Evolutionary conservation across 257 asterid species (phyloP).

Genomic region (Nicotiana noctiflora): DNA sequence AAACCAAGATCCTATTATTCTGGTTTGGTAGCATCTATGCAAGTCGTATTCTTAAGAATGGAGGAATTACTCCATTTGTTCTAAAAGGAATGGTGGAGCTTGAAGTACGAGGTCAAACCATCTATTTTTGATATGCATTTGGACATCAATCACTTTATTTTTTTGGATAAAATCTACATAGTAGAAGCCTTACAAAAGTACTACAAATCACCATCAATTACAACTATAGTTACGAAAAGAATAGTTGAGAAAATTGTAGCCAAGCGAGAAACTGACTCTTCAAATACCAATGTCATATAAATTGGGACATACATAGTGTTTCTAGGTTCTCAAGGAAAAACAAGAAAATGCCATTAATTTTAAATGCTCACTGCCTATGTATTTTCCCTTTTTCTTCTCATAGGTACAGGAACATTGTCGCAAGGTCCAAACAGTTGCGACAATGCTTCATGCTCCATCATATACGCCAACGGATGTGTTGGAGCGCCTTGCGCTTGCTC

Average conservation of each 20-base stretch:
- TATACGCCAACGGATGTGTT: slow-evolving; percentile 51
- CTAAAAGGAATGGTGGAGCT: not conserved
- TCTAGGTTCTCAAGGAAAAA: not conserved
- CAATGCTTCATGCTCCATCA: slow-evolving; percentile 26
- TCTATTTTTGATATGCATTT: not conserved
- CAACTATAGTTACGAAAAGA: not conserved
- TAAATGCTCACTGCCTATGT: not conserved
- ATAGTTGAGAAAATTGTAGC: not conserved
- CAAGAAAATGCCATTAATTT: not conserved
- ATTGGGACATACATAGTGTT: not conserved
- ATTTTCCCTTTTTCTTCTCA: not conserved
- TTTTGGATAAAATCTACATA: not conserved
- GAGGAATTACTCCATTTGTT: not conserved
- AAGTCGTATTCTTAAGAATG: not conserved
- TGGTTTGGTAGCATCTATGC: not conserved
- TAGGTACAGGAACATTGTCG: slow-evolving; percentile 39
- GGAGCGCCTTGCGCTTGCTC: slow-evolving; percentile 73
- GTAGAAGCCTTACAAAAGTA: not conserved
- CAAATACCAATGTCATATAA: not conserved
- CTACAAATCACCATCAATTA: not conserved
- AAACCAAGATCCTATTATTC: too few species aligned
- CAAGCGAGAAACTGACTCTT: not conserved
- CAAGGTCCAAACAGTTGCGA: slow-evolving; percentile 25
- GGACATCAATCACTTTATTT: not conserved
- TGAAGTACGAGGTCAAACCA: not conserved